Conservation (phyloP, 345 rosid species). For the Leavenworthia alabamica region DNA sequence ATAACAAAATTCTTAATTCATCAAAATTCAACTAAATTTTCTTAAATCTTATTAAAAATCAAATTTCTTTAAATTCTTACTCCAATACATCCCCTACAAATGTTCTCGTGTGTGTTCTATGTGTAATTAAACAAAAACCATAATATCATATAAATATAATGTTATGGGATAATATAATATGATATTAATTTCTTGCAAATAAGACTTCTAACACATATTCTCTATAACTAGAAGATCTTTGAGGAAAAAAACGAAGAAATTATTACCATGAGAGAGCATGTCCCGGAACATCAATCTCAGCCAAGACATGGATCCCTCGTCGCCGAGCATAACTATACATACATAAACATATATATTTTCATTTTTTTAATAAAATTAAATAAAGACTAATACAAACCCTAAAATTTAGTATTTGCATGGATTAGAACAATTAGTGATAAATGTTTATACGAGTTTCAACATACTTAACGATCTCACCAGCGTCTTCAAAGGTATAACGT, state of each 20-base stretch:
- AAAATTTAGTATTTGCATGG: not conserved
- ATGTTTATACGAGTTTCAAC: not conserved
- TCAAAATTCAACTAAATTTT: too few relatives aligned
- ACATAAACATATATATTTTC: not conserved
- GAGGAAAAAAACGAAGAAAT: not conserved
- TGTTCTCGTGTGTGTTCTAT: too few relatives aligned
- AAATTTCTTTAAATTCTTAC: too few relatives aligned
- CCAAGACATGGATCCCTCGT: slow-evolving; percentile 58
- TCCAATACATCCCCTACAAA: too few relatives aligned
- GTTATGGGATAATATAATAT: too few relatives aligned
- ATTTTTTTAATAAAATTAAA: not conserved
- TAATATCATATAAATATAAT: too few relatives aligned
- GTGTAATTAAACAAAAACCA: too few relatives aligned
- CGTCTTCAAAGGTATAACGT: slow-evolving; percentile 53
- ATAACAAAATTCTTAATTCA: too few relatives aligned
- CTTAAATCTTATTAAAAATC: too few relatives aligned
- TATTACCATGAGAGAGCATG: slow-evolving; percentile 65
- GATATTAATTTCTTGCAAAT: too few relatives aligned
- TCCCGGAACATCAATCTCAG: slow-evolving; percentile 77
- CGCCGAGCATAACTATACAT: slow-evolving; percentile 48
- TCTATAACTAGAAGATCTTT: not conserved
- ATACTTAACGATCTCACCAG: slow-evolving; percentile 51
- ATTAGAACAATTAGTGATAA: not conserved
- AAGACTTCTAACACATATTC: not conserved
- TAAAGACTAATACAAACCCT: not conserved